Evolutionary conservation across 331 rosid genomes (phyloP).

Genomic region (Phaseolus coccineus): DNA sequence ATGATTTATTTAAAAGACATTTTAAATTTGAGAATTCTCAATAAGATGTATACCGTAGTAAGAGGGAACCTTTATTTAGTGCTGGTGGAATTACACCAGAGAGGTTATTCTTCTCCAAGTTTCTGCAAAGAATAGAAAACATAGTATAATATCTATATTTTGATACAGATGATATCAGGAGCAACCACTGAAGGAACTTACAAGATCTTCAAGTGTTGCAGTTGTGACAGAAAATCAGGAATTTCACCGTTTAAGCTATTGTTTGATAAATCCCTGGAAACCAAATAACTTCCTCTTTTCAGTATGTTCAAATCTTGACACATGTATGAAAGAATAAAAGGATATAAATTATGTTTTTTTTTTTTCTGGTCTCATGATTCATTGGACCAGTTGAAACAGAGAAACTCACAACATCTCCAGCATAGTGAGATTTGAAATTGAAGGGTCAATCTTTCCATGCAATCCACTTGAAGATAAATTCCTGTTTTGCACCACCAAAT

Average conservation of each 20-base stretch:
- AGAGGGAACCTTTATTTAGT: background rate
- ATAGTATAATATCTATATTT: background rate
- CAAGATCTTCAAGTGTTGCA: slow-evolving; percentile 11
- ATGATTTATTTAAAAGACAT: background rate
- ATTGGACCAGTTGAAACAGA: background rate
- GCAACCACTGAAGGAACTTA: background rate
- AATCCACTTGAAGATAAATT: slow-evolving; percentile 23
- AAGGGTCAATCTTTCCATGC: background rate
- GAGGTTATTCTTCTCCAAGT: slow-evolving; percentile 7
- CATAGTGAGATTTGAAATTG: background rate
- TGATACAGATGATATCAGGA: background rate
- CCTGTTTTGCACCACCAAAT: background rate
- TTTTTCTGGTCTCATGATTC: background rate
- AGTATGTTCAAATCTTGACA: background rate
- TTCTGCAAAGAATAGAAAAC: background rate
- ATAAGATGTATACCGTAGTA: background rate
- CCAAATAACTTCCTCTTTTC: background rate
- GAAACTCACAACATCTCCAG: slow-evolving; percentile 11
- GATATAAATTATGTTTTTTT: background rate
- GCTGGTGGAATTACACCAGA: background rate
- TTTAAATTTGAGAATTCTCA: too few relatives aligned
- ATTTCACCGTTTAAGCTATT: background rate
- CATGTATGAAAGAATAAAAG: background rate
- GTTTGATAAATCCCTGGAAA: slow-evolving; percentile 27
- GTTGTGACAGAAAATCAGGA: background rate